A percentile compares a stretch with the other conserved stretches of the same genome.
Conservation (phyloP, 768 basidiomycete species). For the Lentinus brumalis region DNA sequence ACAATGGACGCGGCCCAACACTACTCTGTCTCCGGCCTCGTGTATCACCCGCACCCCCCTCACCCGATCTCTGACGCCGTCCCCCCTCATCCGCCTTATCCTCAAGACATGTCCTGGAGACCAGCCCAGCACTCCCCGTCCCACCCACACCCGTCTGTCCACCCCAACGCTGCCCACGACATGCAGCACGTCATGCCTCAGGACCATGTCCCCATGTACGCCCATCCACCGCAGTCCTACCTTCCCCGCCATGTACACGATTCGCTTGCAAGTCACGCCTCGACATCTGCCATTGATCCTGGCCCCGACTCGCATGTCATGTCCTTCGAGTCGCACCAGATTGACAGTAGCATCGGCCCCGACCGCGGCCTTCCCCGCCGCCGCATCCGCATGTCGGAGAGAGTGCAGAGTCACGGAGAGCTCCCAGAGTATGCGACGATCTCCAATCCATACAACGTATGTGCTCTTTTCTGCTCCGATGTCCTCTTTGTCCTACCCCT, state of each 20-base stretch:
- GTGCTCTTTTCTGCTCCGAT: background rate
- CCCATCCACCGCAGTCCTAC: conserved; percentile 24
- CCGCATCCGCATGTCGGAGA: conserved; percentile 9
- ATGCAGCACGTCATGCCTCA: conserved; percentile 26
- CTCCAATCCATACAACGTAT: conserved; percentile 10
- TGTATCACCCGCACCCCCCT: conserved; percentile 21
- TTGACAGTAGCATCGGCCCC: conserved; percentile 56
- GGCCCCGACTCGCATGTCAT: conserved; percentile 8
- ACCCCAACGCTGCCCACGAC: conserved; percentile 13
- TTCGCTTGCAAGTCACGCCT: conserved; percentile 13
- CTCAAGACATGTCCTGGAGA: conserved; percentile 27
- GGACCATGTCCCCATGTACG: conserved; percentile 22
- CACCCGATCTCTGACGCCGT: conserved; percentile 24
- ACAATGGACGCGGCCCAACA: conserved; percentile 26
- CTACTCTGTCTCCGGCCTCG: conserved; percentile 23
- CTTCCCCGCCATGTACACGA: conserved; percentile 9
- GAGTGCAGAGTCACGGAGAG: conserved; percentile 16
- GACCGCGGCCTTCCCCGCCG: conserved; percentile 46
- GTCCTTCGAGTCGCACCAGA: conserved; percentile 35
- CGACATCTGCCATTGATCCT: conserved; percentile 16
- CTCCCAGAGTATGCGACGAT: conserved; percentile 10
- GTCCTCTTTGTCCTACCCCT: too few relatives aligned
- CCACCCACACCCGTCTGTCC: conserved; percentile 9
- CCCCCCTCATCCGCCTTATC: conserved; percentile 16
- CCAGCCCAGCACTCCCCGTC: conserved; percentile 22